Base-by-base conservation (phyloP, 164 flowering plant genomes). In the Vitis rupestris region DNA sequence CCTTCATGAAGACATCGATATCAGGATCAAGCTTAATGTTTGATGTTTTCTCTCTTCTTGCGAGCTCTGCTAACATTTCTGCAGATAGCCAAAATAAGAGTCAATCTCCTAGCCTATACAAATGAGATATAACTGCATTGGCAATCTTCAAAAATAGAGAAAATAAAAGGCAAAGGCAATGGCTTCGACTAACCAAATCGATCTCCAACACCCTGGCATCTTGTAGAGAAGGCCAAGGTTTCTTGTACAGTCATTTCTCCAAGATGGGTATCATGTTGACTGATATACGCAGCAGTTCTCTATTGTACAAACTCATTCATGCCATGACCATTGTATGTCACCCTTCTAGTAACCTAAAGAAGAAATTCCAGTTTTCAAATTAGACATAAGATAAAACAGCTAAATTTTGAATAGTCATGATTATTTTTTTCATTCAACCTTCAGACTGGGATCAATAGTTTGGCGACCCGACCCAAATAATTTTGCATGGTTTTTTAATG, bases 221-320 rank as follows among this genome's bases (percentile, higher is more conserved):
- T 82, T 10, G 89, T 86, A 59, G 91, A 81, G 61, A 79, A 87
- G 16, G 85, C 82, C 64, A 87, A 64, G 16, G 89, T 85, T 70
- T 87, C 91, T 54, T 85, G 77, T 1, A 87, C 89, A 16, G 91
- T 87, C 87, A 87, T 70, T 69, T 85, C 86, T 55, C 84, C 87
- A 7, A 87, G 75, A 64, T 87, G 91, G 57, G 79, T 44, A 70
- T 87, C 91, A 66, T 84, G 72, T 64, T 87, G 91, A 59, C 89
- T 82, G 10, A 87, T 83, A 70, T 87, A 87, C 14, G 89, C 88
- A 14, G 89, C 81, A 27, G 88, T 85, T 75, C 85, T 84, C 52
- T 83, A 84, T 0, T 88, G 84, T 9, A 87, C 85, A 74, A 87
- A 87, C 75, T 87, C 91, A 15, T 84, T 13, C 87, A 85, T 73